A percentile compares a stretch with the other conserved stretches of the same genome.
phyloP scores from a whole-genome alignment of 2,329 filamentous ascomycete genomes.

The Diaporthe citrichinensis region DNA sequence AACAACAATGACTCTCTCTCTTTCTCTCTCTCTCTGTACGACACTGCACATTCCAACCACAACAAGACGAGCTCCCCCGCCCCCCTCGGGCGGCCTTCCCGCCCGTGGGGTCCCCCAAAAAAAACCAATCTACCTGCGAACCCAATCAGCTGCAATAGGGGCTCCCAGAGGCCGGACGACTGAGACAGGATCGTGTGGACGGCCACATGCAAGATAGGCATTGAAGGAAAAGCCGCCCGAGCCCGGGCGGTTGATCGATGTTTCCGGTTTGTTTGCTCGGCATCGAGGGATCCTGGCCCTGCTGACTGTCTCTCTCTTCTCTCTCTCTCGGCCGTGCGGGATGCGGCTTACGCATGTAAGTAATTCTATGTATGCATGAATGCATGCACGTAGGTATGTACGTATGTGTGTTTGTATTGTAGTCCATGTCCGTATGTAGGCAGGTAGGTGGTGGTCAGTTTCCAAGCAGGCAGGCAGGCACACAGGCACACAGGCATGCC shows the following conservation, averaged over 20 bases:
- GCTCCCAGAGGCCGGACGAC: slow-evolving; percentile 7
- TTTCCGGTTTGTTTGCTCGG: slow-evolving; percentile 17
- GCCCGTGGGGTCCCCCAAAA: slow-evolving; percentile 1
- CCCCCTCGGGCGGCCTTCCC: not conserved
- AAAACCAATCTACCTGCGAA: slow-evolving; percentile 32
- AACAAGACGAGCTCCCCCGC: not conserved
- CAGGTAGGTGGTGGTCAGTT: not conserved
- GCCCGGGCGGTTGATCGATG: slow-evolving; percentile 1
- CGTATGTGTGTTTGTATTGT: slow-evolving; percentile 6
- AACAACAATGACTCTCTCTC: not conserved
- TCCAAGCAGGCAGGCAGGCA: not conserved
- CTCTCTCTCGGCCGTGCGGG: slow-evolving; percentile 10
- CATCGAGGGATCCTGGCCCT: slow-evolving; percentile 5
- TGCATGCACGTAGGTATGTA: not conserved
- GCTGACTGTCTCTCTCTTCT: not conserved
- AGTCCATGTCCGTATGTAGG: not conserved
- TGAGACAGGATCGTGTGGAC: slow-evolving; percentile 35
- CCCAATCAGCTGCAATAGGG: slow-evolving; percentile 8
- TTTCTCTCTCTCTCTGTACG: too few relatives aligned
- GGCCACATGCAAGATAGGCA: slow-evolving; percentile 35
- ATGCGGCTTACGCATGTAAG: slow-evolving; percentile 20
- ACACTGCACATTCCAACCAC: not conserved
- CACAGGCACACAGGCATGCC: not conserved
- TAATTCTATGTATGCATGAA: slow-evolving; percentile 1
- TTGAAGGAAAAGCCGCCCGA: slow-evolving; percentile 23